Evolutionary conservation across 1,284 basidiomycete species (phyloP).

Genomic region (Sanguinoderma infundibulare): DNA sequence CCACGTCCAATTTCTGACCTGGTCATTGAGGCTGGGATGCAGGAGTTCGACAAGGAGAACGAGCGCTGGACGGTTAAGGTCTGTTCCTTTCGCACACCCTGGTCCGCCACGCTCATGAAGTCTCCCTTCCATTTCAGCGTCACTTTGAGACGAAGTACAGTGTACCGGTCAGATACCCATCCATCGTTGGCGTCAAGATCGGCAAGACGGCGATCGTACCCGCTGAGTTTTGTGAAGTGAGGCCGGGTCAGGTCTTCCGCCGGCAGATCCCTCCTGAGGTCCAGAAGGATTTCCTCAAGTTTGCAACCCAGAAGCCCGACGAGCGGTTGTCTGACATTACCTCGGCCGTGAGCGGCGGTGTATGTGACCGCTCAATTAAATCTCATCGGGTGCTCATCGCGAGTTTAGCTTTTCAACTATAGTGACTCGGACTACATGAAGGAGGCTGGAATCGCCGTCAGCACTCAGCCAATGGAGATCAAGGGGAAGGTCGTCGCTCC

Average conservation of each 20-base stretch:
- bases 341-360: background rate
- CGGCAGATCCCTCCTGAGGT: slow-evolving; percentile 44
- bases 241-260: slow-evolving; percentile 49
- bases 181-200: slow-evolving; percentile 3
- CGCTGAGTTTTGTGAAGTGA: slow-evolving; percentile 47
- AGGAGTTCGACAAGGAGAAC: slow-evolving; percentile 13
- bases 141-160: slow-evolving; percentile 15
- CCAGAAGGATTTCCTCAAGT: slow-evolving; percentile 8
- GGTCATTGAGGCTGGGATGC: slow-evolving; percentile 1
- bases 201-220: slow-evolving; percentile 40
- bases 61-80: slow-evolving; percentile 9
- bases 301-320: slow-evolving; percentile 7
- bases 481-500: slow-evolving; percentile 33
- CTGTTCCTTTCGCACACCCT: background rate
- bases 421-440: slow-evolving; percentile 37
- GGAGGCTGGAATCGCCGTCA: slow-evolving; percentile 37
- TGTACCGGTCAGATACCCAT: background rate
- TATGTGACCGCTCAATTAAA: too few species aligned
- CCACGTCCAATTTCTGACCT: slow-evolving; percentile 9
- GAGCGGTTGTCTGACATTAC: slow-evolving; percentile 4
- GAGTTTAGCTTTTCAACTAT: slow-evolving; percentile 36
- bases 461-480: slow-evolving; percentile 30
- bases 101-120: too few species aligned
- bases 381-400: too few species aligned
- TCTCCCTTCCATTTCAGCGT: background rate